Evolutionary conservation across 371 early-diverging fungal genomes (phyloP), one percentile per base, ranked within the genome.

Genomic region (Amoeboradix gromovi): DNA sequence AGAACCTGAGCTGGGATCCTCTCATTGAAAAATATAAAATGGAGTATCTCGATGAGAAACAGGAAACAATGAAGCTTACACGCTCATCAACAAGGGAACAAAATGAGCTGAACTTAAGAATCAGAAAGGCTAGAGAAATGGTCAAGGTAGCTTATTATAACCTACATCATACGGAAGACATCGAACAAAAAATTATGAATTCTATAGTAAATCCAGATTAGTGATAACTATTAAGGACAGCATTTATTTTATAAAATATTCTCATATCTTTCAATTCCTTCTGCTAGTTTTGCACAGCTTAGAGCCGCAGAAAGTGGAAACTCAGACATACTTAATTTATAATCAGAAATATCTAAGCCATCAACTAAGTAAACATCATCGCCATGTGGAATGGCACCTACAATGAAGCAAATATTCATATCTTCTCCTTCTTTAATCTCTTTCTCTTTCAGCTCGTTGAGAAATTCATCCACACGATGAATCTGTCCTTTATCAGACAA

Each of bases 301-400:
- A 92, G 91, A 0, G 91, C 86, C 27, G 95, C 98, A 66, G 91
- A 90, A 69, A 97, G 81, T 1, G 94, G 89, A 77, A 91, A 97
- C 73, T 92, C 89, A 1, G 88, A 87, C 30, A 95, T 83, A 69
- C 90, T 86, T 69, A 96, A 90, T 80, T 93, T 96, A 70, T 92
- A 91, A 77, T 94, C 94, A 28, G 89, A 88, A 72, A 86, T 88
- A 67, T 76, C 70, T n/a, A 83, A 75, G 74, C 94, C 94, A 0
- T 88, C 94, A 84, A 91, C 29, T 68, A 31, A 27, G 28, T 32
- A 94, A 74, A 88, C 83, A 75, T 94, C 94, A 30, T 80, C 80
- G 68, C 98, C 96, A 74, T 91, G 92, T n/a, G 95, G 92, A 86
- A 94, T 86, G 16, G 95, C 94, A 70, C 96, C 95, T 30, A 97